Evolutionary conservation across 2,329 filamentous ascomycete genomes (phyloP).

Genomic region (Botryotinia convoluta): DNA sequence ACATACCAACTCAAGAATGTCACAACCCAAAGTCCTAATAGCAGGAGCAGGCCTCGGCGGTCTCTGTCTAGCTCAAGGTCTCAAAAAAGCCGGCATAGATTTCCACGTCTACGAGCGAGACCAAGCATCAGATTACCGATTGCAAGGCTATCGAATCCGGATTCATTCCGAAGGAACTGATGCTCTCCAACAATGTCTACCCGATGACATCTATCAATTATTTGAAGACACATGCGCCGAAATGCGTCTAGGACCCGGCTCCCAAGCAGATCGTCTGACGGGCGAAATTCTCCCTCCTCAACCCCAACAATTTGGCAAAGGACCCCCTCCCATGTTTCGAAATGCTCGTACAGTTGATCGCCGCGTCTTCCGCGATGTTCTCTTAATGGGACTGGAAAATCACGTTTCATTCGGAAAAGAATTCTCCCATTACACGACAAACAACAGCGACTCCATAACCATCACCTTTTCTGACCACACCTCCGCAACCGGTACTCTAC

Average conservation of each 20-base stretch:
- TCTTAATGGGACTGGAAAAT: slow-evolving; percentile 47
- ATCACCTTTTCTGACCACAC: slow-evolving; percentile 39
- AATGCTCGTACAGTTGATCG: slow-evolving; percentile 8
- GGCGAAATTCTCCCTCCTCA: neutral
- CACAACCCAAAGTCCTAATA: slow-evolving; percentile 24
- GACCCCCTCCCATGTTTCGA: neutral
- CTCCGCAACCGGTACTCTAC: slow-evolving; percentile 19
- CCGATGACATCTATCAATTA: slow-evolving; percentile 52
- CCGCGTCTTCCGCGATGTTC: slow-evolving; percentile 42
- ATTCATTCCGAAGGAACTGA: slow-evolving; percentile 32
- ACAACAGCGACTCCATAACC: slow-evolving; percentile 23
- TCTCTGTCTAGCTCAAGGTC: slow-evolving; percentile 37
- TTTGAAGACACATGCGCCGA: slow-evolving; percentile 39
- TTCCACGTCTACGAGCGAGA: slow-evolving; percentile 59
- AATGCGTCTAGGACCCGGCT: neutral
- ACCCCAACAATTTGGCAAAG: neutral
- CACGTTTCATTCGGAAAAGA: slow-evolving; percentile 30
- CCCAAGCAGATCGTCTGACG: neutral
- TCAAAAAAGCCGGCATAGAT: slow-evolving; percentile 38
- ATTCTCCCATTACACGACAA: neutral
- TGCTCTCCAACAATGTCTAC: slow-evolving; percentile 44
- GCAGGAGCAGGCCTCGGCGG: slow-evolving; percentile 39
- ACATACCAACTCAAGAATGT: neutral
- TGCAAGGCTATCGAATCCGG: slow-evolving; percentile 42
- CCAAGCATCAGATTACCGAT: slow-evolving; percentile 38